Evolutionary conservation across 2,329 filamentous ascomycete genomes (phyloP).

Genomic region (Thelonectria discophora): DNA sequence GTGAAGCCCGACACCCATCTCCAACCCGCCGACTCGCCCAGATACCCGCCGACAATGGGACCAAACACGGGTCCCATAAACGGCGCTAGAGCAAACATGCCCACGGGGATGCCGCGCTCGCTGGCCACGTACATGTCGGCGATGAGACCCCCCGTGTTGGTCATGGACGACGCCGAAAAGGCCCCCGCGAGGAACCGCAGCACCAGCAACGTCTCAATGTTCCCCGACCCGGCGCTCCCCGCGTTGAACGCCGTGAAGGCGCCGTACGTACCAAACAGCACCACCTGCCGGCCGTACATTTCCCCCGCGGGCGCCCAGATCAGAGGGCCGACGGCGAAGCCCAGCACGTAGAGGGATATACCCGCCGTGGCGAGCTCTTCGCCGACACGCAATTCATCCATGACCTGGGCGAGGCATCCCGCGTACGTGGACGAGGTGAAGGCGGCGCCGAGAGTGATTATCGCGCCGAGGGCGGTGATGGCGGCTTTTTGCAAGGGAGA

Average conservation of each 20-base stretch:
- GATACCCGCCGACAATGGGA: constrained; percentile 70
- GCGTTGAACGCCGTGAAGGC: constrained; percentile 79
- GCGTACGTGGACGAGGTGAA: constrained; percentile 16
- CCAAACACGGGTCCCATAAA: constrained; percentile 72
- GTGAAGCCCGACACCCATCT: constrained; percentile 86
- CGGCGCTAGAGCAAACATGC: constrained; percentile 79
- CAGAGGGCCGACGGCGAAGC: constrained; percentile 72
- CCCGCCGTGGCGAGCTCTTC: constrained; percentile 12
- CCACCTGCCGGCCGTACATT: constrained; percentile 71
- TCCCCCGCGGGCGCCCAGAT: constrained; percentile 79
- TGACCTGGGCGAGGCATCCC: constrained; percentile 9
- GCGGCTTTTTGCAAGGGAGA: constrained; percentile 4
- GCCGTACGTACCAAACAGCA: constrained; percentile 63
- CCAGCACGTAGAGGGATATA: constrained; percentile 34
- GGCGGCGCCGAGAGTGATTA: constrained; percentile 10
- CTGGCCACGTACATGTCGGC: constrained; percentile 81
- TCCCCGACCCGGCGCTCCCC: constrained; percentile 76
- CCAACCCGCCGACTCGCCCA: constrained; percentile 74
- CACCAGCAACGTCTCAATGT: constrained; percentile 77
- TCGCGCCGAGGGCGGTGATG: constrained; percentile 14
- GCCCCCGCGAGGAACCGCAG: constrained; percentile 80
- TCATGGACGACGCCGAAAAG: constrained; percentile 83
- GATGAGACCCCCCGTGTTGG: constrained; percentile 79
- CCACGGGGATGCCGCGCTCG: constrained; percentile 83
- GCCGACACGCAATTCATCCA: neutral